Evolutionary conservation across 208 protist species (phyloP), one percentile per base, ranked within the genome.

Genomic region (Trypanosoma cruzi): DNA sequence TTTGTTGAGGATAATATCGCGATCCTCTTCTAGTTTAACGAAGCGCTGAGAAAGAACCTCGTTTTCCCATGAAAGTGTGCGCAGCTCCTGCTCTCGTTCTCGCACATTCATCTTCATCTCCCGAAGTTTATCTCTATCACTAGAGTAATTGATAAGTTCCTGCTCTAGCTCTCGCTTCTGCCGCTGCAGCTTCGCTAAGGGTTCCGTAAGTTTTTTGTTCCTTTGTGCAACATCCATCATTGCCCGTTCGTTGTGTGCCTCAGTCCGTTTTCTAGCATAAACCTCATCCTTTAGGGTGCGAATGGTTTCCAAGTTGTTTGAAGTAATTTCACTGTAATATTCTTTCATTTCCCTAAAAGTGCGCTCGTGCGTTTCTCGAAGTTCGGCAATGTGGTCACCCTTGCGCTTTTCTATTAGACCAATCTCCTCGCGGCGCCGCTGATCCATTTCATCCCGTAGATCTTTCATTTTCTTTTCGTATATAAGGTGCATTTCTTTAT

Each of bases 241-340:
- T 36, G 97, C 90, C 71, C 99, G 98, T 75, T 99, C 97, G 70
- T 98, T 98, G 58, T 97, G 85, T 10, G 96, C 86, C 75, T 98
- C 96, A 1, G 94, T 96, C 44, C 97, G 90, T 74, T 98, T 98
- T 74, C 98, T 88, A 18, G 96, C 88, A 74, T 97, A 97, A 48
- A 98, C 90, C 73, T 98, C 89, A 64, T 98, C 97, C 82, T 99
- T 99, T 26, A 99, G 84, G 16, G 93, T 98, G 20, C 98, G 96
- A 72, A 99, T 99, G 26, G 98, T 97, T 61, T 99, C 97, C n/a
- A 99, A 67, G 84, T 99, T 99, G 86, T 98, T 99, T 26, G 95
- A 97, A 11, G 98, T 99, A 65, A 99, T 99, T 71, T 99, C 97
- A 70, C 96, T 98, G 81, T 99, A 99, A 84, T 99, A 99, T 57